These are phyloP conservation scores for Trichophyton verrucosum DNA, from an alignment of 2,329 filamentous ascomycete species.

Conservation along the genomic window DNA sequence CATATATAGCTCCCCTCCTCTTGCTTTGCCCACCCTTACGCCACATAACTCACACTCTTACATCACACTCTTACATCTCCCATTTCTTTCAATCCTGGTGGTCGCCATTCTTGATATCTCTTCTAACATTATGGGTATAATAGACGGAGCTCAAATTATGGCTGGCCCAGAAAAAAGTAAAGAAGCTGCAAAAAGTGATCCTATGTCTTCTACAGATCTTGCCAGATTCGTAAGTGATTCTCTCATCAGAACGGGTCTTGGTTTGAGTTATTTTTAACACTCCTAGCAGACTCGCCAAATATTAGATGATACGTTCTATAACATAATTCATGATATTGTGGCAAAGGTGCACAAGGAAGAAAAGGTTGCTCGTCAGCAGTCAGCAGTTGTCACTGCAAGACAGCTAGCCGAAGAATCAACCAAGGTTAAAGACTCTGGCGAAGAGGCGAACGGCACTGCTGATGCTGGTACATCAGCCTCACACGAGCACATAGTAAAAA, in stretches of 20 bases:
- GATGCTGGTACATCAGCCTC: constrained; percentile 26
- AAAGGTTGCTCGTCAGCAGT: constrained; percentile 47
- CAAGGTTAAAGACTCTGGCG: constrained; percentile 22
- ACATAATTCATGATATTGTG: constrained; percentile 48
- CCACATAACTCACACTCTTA: not conserved
- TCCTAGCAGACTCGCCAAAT: constrained; percentile 32
- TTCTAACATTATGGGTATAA: not conserved
- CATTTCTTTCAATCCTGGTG: not conserved
- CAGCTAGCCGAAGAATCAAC: constrained; percentile 31
- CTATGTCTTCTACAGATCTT: constrained; percentile 27
- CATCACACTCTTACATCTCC: not conserved
- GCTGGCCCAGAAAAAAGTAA: constrained; percentile 17
- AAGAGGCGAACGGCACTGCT: constrained; percentile 21
- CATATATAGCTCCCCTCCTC: not conserved
- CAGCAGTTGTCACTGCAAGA: constrained; percentile 34
- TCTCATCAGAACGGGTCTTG: not conserved
- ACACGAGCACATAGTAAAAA: constrained; percentile 24
- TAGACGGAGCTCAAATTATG: constrained; percentile 13
- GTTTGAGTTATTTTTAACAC: not conserved
- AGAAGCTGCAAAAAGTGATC: constrained; percentile 21
- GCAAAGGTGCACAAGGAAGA: constrained; percentile 48
- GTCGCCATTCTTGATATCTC: not conserved
- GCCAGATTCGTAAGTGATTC: constrained; percentile 28
- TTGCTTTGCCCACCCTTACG: not conserved
- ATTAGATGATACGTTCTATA: constrained; percentile 46